phyloP scores from a whole-genome alignment of 352 stramenopile species.

The Pythium aristosporum region DNA sequence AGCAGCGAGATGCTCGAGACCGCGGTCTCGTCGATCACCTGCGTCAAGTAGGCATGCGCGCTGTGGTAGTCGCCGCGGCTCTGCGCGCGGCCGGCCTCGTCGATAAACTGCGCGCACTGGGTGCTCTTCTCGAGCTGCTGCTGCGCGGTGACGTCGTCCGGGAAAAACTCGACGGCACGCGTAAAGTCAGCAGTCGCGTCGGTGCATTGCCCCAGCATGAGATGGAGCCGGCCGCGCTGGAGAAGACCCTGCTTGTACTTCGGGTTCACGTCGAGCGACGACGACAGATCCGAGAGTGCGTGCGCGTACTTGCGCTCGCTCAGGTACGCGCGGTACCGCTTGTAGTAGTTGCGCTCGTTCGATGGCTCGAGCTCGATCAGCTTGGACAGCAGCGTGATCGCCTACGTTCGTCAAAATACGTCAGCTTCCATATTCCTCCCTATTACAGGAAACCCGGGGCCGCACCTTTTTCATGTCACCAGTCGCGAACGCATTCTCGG shows the following conservation, averaged over 20 bases:
- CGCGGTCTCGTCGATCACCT: constrained; percentile 64
- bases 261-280: constrained; percentile 69
- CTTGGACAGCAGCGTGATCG: constrained; percentile 76
- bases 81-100: constrained; percentile 63
- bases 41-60: constrained; percentile 61
- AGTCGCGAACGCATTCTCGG: constrained; percentile 76
- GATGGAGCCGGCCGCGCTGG: constrained; percentile 73
- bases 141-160: constrained; percentile 43
- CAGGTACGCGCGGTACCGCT: constrained; percentile 79
- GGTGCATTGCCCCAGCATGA: constrained; percentile 74
- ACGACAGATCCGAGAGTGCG: constrained; percentile 66
- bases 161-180: constrained; percentile 60
- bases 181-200: constrained; percentile 64
- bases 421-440: no score
- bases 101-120: constrained; percentile 59
- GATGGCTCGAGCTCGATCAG: constrained; percentile 74
- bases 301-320: constrained; percentile 80
- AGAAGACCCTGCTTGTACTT: constrained; percentile 77
- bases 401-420: constrained; percentile 32
- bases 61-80: constrained; percentile 65
- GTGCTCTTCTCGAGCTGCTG: constrained; percentile 65
- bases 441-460: no score
- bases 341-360: constrained; percentile 86
- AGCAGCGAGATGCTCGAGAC: constrained; percentile 71
- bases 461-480: constrained; percentile 73